Conservation (phyloP, 2,329 filamentous ascomycete genomes). For the Zelopaecilomyces penicillatus region DNA sequence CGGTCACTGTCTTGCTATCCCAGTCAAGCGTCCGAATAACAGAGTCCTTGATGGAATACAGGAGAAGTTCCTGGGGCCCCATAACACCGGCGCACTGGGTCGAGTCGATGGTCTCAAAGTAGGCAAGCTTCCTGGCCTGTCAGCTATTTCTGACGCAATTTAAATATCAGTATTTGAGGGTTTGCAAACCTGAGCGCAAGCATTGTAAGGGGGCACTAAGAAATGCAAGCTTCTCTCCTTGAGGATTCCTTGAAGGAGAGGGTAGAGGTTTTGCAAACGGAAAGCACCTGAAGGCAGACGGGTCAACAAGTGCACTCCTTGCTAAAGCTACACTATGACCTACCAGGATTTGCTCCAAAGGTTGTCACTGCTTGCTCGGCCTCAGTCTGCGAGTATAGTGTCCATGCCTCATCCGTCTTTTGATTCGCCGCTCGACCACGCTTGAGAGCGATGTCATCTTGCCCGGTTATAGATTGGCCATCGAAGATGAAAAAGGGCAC, state of each 20-base stretch:
- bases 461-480: conserved; percentile 70
- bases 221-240: conserved; percentile 62
- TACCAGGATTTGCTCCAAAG: conserved; percentile 75
- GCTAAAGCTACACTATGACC: conserved; percentile 10
- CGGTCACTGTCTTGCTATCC: conserved; percentile 55
- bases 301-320: background rate
- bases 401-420: conserved; percentile 75
- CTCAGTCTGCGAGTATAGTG: conserved; percentile 71
- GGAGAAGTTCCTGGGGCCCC: conserved; percentile 74
- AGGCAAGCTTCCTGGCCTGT: conserved; percentile 53
- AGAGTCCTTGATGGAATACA: conserved; percentile 74
- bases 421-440: conserved; percentile 57
- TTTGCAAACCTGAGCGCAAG: conserved; percentile 66
- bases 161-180: background rate
- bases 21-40: conserved; percentile 62
- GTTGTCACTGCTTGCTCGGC: conserved; percentile 72
- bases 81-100: conserved; percentile 68
- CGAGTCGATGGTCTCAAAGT: conserved; percentile 60
- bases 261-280: conserved; percentile 63
- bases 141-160: conserved; percentile 16
- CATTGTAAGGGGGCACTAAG: conserved; percentile 78
- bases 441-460: conserved; percentile 60
- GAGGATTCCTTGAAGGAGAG: conserved; percentile 68
- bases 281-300: conserved; percentile 50
- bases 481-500: conserved; percentile 88